Conservation (phyloP, 331 rosid species). For the Rosa hybrid region DNA sequence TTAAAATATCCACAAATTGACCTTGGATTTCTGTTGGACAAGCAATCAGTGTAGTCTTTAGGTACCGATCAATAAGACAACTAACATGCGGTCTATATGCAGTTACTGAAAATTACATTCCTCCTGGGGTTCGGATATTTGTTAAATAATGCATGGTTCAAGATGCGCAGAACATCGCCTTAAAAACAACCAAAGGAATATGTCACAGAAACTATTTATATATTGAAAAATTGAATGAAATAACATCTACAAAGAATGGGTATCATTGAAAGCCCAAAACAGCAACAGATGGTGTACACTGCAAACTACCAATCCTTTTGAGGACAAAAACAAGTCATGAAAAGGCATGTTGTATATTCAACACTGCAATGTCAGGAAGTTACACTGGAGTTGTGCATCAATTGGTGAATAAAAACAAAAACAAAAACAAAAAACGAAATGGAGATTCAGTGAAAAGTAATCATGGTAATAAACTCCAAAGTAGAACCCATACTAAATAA, state of each 20-base stretch:
- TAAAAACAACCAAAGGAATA: neutral
- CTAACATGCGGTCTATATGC: neutral
- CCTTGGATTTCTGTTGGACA: neutral
- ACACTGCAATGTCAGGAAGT: neutral
- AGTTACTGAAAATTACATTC: neutral
- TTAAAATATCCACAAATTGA: conserved; percentile 2
- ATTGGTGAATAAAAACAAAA: neutral
- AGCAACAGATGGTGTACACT: neutral
- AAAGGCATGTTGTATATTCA: conserved; percentile 1
- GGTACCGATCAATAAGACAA: neutral
- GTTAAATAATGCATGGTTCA: neutral
- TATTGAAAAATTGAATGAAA: neutral
- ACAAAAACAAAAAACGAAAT: too few relatives aligned
- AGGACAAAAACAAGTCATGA: neutral
- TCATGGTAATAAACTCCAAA: neutral
- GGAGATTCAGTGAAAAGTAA: conserved; percentile 11
- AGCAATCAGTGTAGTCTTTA: conserved; percentile 1
- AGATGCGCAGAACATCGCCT: neutral
- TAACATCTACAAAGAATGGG: neutral
- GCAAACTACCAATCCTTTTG: neutral
- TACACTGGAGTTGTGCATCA: conserved; percentile 14
- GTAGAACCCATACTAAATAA: neutral
- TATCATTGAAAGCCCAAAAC: neutral
- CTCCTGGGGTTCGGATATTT: neutral
- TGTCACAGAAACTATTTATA: neutral